Conservation (phyloP, 768 basidiomycete genomes). For the Sistotremastrum suecicum region DNA sequence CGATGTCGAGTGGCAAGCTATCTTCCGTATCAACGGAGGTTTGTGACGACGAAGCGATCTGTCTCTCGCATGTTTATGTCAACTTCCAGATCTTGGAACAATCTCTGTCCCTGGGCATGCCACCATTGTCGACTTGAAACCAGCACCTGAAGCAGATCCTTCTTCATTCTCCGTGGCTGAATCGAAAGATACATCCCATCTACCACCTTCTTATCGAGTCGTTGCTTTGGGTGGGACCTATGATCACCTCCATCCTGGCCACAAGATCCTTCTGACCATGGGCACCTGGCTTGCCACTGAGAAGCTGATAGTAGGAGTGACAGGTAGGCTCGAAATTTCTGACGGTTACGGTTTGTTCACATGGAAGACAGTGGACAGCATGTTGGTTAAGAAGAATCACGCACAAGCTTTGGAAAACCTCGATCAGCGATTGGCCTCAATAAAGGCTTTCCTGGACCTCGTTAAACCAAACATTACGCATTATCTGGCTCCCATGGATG, state of each 20-base stretch:
- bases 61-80: neutral
- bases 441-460: slow-evolving; percentile 54
- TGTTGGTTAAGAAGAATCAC: slow-evolving; percentile 61
- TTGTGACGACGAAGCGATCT: slow-evolving; percentile 29
- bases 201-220: slow-evolving; percentile 34
- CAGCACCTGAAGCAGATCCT: neutral
- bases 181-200: neutral
- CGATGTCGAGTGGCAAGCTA: slow-evolving; percentile 18
- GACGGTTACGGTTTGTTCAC: neutral
- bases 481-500: slow-evolving; percentile 60
- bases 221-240: slow-evolving; percentile 92
- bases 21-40: slow-evolving; percentile 11
- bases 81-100: slow-evolving; percentile 3
- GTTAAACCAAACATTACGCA: slow-evolving; percentile 54
- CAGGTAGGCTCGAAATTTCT: slow-evolving; percentile 34
- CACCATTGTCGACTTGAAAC: neutral
- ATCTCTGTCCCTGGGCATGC: neutral
- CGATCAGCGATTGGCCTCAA: slow-evolving; percentile 34
- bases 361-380: slow-evolving; percentile 38
- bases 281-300: slow-evolving; percentile 64
- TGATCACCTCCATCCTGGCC: slow-evolving; percentile 94
- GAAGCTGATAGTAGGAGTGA: slow-evolving; percentile 84
- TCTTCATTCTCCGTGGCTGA: neutral
- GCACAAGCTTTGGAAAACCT: slow-evolving; percentile 54
- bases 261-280: slow-evolving; percentile 94